These are phyloP conservation scores for Oemleria cerasiformis DNA, from an alignment of 306 rosid species.

Conservation along the genomic window DNA sequence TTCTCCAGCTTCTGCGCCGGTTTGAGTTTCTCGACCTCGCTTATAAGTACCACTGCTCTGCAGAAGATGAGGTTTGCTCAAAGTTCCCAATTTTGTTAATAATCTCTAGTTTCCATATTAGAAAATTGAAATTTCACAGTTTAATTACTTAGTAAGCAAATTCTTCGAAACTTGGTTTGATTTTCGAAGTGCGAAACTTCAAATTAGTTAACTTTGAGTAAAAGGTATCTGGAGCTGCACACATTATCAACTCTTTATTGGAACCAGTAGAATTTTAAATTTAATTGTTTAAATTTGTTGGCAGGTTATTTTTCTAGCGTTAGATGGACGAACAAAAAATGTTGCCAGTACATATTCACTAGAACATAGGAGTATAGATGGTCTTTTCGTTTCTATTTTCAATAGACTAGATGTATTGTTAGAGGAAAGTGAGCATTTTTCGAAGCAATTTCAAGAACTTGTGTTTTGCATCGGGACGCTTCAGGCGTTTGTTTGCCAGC, in stretches of 20 bases:
- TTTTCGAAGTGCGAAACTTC: background rate
- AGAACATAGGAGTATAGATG: slow-evolving; percentile 62
- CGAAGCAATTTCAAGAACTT: slow-evolving; percentile 67
- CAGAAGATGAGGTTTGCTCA: slow-evolving; percentile 69
- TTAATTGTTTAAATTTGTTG: slow-evolving; percentile 9
- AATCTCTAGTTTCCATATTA: background rate
- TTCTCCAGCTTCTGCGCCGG: slow-evolving; percentile 48
- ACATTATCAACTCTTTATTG: background rate
- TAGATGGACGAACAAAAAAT: slow-evolving; percentile 67
- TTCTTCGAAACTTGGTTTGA: background rate
- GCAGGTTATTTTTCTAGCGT: slow-evolving; percentile 74
- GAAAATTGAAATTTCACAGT: background rate
- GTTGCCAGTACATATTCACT: slow-evolving; percentile 65
- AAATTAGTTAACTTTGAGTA: background rate
- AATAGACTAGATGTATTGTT: slow-evolving; percentile 48
- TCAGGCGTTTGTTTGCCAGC: slow-evolving; percentile 54
- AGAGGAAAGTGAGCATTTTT: slow-evolving; percentile 32
- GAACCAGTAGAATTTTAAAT: background rate
- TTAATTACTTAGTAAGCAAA: background rate
- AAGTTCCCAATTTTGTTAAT: background rate
- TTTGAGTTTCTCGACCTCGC: slow-evolving; percentile 70
- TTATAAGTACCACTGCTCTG: slow-evolving; percentile 62
- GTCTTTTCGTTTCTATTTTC: slow-evolving; percentile 56
- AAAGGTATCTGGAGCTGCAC: background rate
- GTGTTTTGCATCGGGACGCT: slow-evolving; percentile 60